These are phyloP conservation scores for Esteya vermicola DNA, from an alignment of 2,329 filamentous ascomycete genomes.

Conservation along the genomic window DNA sequence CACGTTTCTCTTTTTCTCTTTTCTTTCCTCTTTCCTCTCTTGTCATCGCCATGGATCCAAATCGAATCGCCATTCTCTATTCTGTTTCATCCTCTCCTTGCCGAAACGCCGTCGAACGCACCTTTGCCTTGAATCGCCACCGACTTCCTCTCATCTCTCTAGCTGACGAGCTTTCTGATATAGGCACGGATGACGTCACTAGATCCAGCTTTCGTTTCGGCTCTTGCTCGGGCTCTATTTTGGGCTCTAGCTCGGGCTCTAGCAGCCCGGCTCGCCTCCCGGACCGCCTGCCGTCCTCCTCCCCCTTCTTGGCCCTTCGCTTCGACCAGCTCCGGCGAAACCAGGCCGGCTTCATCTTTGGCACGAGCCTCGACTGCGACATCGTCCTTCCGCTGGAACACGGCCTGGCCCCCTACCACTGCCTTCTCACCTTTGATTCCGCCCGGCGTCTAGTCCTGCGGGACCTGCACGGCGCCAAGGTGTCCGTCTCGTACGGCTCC, in stretches of 20 bases:
- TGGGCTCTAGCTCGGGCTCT: too few relatives aligned
- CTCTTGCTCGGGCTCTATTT: too few relatives aligned
- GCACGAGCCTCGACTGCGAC: background rate
- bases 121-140: background rate
- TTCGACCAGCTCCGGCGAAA: background rate
- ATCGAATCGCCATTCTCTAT: background rate
- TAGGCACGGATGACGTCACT: too few relatives aligned
- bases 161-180: too few relatives aligned
- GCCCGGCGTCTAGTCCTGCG: background rate
- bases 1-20: background rate
- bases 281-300: background rate
- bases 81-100: background rate
- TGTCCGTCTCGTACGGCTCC: background rate
- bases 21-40: background rate
- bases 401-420: background rate
- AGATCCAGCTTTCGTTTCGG: too few relatives aligned
- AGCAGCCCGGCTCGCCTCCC: background rate
- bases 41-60: background rate
- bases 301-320: background rate
- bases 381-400: background rate
- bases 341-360: background rate
- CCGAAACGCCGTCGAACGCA: background rate
- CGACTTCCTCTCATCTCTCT: background rate
- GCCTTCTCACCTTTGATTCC: background rate
- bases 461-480: background rate